Base-by-base conservation (phyloP, 768 basidiomycete species). In the Rhizopogon roseolus region DNA sequence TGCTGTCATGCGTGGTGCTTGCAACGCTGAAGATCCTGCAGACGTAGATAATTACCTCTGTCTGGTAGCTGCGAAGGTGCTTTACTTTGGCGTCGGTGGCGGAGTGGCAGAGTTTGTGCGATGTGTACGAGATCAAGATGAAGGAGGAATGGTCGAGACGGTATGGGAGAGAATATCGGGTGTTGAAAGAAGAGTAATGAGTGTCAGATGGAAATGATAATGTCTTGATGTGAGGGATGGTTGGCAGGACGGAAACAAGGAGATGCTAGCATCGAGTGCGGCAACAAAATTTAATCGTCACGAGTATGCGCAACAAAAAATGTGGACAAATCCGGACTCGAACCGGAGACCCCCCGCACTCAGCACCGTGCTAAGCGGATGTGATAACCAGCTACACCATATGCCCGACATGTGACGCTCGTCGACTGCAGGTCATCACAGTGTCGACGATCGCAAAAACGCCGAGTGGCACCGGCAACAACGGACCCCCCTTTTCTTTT, bases 1-100 rank as follows among this genome's bases (percentile, higher is more conserved):
- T 19, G 60, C 69, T 36, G 66, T 88, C 17, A 62, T 90, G 65
- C 69, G 71, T 49, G 54, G 63, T 0, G 74, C 79, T 11, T 74
- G 73, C 52, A 40, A 56, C 27, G 53, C 54, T 28, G 40, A 56
- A 45, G 4, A 6, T 6, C 5, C 29, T 13, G 19, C n/a, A 22
- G 52, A 14, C 14, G 8, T 43, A n/a, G 6, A 43, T 14, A 37
- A 55, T 14, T 69, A 66, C 57, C 42, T 76, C 6, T 91, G 87
- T 60, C 80, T 97, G 8, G 87, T 97, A 3, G 94, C 93, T 2
- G 91, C 90, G 1, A 98, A 98, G 68, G 79, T 93, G 13, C 69
- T 98, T 17, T 98, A 98, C 66, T 98, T 98, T 66, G 96, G 96
- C 6, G 93, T 98, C 4, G 95, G 94, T 1, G 95, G 96, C 0